phyloP scores from a whole-genome alignment of 1,284 basidiomycete genomes.

The Puccinia horiana region DNA sequence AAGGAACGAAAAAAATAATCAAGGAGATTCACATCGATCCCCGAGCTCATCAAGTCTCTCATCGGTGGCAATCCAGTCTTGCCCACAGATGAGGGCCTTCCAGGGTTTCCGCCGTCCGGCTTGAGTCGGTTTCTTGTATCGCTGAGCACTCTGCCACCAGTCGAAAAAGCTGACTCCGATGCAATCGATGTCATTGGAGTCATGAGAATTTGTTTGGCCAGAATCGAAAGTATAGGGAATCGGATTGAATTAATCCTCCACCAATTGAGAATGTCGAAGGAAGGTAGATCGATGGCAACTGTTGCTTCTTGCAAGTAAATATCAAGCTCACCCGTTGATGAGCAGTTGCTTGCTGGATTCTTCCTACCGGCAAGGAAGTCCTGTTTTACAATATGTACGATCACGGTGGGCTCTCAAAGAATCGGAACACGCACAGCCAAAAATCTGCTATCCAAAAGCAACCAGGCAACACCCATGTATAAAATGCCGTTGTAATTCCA shows the following conservation, averaged over 20 bases:
- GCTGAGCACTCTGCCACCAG: conserved; percentile 1
- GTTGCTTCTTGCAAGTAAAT: not conserved
- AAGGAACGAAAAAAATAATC: no score
- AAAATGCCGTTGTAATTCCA: not conserved
- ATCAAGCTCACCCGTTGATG: not conserved
- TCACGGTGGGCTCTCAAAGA: not conserved
- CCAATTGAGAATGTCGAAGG: conserved; percentile 5
- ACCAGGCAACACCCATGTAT: not conserved
- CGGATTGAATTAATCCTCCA: not conserved
- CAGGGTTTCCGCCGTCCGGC: not conserved
- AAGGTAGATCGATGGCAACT: not conserved
- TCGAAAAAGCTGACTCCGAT: conserved; percentile 1
- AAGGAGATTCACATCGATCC: no score
- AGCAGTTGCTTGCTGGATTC: not conserved
- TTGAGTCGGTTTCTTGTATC: not conserved
- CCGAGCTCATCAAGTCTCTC: not conserved
- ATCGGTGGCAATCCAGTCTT: not conserved
- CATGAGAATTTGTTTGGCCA: conserved; percentile 1
- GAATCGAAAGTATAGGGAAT: not conserved
- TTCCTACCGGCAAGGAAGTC: not conserved
- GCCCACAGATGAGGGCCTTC: not conserved
- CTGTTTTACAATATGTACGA: not conserved
- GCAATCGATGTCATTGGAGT: conserved; percentile 2
- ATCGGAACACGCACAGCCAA: not conserved
- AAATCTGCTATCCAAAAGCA: not conserved